Evolutionary conservation across 2,329 filamentous ascomycete species (phyloP), one percentile per base, ranked within the genome.

Genomic region (Pseudocercospora eumusae): DNA sequence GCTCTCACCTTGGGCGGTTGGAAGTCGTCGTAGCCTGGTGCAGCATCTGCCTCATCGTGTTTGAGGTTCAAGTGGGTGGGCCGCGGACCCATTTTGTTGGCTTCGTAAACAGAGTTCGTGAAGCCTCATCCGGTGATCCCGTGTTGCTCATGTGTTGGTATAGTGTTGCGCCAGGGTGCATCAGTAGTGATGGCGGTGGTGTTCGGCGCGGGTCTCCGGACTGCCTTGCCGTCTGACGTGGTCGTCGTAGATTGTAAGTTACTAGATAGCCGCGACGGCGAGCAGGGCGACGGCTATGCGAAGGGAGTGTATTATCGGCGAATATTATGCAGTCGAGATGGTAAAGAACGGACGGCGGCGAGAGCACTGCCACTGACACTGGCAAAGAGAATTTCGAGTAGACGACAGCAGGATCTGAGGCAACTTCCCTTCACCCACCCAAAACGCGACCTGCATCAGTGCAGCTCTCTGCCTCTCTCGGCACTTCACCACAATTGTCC

Each of bases 21-120:
- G 59, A 70, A 68, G 60, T 68, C 67, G 54, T 66, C 66, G 5
- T 25, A 25, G 54, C n/a, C 52, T 40, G 52, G n/a, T 54, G 25
- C 52, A 4, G 15, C 52, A 11, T 57, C 61, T 42, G 53, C 57
- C 15, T 57, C 50, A 9, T 45, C 53, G 31, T 45, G 36, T 2
- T 42, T 49, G 57, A 73, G 56, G 61, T 66, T 63, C 28, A 71
- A 56, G 50, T 70, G 50, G 23, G 64, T 56, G 56, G 71, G 71
- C 66, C 70, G 70, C 45, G 69, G 70, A 59, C 68, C 71, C 71
- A 73, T 73, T 54, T 57, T 65, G 66, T 57, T 20, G 53, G 60
- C 52, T 15, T 57, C 40, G 54, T 63, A 45, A 21, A 54, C 28
- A 54, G 28, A 54, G 52, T 54, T 20, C 28, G 52, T 20, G n/a